Evolutionary conservation across 768 basidiomycete genomes (phyloP).

Genomic region (Amylocystis lapponica): DNA sequence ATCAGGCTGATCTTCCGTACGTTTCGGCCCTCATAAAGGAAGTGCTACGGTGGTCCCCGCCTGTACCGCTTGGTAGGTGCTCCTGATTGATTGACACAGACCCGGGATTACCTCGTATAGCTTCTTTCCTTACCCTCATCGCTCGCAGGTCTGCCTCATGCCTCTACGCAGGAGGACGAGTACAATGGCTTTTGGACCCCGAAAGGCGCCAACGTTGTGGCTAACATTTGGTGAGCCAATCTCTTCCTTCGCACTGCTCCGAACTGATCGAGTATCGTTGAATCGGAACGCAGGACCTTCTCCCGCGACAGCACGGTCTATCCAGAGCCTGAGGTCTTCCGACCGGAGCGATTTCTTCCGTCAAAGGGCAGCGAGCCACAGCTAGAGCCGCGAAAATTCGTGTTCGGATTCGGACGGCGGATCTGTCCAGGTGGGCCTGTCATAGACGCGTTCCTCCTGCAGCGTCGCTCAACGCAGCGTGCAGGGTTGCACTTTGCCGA

Average conservation of each 20-base stretch:
- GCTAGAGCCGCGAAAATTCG: constrained; percentile 1
- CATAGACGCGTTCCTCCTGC: too few relatives aligned
- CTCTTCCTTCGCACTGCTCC: neutral
- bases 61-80: neutral
- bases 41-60: constrained; percentile 1
- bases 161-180: constrained; percentile 3
- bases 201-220: constrained; percentile 4
- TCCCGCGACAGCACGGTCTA: constrained; percentile 10
- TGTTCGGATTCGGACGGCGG: constrained; percentile 13
- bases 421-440: neutral
- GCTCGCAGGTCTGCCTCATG: constrained; percentile 4
- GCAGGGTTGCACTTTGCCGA: constrained; percentile 16
- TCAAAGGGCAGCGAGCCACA: neutral
- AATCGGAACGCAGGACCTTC: constrained; percentile 4
- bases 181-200: constrained; percentile 6
- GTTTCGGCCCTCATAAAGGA: constrained; percentile 4
- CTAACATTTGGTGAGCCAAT: constrained; percentile 6
- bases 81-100: neutral
- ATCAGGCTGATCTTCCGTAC: constrained; percentile 1
- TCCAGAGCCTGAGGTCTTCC: constrained; percentile 4
- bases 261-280: neutral
- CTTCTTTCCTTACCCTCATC: neutral
- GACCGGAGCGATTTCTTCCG: constrained; percentile 6
- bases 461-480: constrained; percentile 9
- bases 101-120: neutral